phyloP scores from a whole-genome alignment of 305 asterid genomes.

The Rubia peregrina region DNA sequence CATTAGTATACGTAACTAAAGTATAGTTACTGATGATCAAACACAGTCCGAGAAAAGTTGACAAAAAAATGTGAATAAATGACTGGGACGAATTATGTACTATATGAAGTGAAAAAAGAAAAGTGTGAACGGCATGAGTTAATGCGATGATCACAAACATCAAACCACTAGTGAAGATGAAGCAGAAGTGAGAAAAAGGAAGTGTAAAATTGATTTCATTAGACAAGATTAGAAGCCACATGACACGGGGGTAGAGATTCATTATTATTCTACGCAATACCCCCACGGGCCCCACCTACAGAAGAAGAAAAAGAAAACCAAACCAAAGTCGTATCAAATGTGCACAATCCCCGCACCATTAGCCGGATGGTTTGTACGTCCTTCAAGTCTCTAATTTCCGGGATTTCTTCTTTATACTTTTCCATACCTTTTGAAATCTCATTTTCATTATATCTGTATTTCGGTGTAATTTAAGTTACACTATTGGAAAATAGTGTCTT shows the following conservation, averaged over 20 bases:
- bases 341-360: constrained; percentile 55
- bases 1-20: too few relatives aligned
- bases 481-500: too few relatives aligned
- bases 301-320: too few relatives aligned
- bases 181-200: neutral
- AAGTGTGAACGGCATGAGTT: neutral
- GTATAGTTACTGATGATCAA: too few relatives aligned
- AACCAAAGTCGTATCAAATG: constrained; percentile 8
- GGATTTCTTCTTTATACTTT: constrained; percentile 5
- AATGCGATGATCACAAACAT: neutral
- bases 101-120: neutral
- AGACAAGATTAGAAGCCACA: constrained; percentile 31
- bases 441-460: too few relatives aligned
- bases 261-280: constrained; percentile 24
- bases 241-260: constrained; percentile 28
- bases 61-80: too few relatives aligned
- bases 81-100: too few relatives aligned
- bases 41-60: too few relatives aligned
- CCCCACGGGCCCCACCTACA: constrained; percentile 36
- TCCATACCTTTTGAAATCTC: too few relatives aligned
- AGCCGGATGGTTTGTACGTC: constrained; percentile 3
- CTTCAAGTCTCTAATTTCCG: neutral
- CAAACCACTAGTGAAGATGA: neutral
- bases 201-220: neutral
- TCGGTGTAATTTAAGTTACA: too few relatives aligned